Evolutionary conservation across 1,284 basidiomycete species (phyloP).

Genomic region (Cryptococcus depauperatus): DNA sequence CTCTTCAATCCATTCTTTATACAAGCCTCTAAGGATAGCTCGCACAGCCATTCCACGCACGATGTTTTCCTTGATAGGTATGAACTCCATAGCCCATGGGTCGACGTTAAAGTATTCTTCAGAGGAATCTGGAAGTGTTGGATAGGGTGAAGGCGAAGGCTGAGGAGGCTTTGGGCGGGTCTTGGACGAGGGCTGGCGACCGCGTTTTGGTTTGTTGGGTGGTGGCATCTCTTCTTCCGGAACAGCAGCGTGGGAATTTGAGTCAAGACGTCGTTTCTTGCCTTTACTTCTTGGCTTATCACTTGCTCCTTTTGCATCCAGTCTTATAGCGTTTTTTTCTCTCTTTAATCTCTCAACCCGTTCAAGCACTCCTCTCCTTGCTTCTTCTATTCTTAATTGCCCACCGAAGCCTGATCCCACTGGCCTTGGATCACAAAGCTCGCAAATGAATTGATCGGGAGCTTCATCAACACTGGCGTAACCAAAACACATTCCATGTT

Average conservation of each 20-base stretch:
- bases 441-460: slow-evolving; percentile 54
- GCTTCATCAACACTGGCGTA: slow-evolving; percentile 58
- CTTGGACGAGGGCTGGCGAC: background rate
- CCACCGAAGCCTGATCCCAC: slow-evolving; percentile 32
- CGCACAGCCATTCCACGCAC: slow-evolving; percentile 27
- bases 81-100: slow-evolving; percentile 43
- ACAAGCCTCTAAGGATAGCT: slow-evolving; percentile 27
- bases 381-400: slow-evolving; percentile 16
- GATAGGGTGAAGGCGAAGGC: background rate
- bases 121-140: slow-evolving; percentile 15
- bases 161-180: background rate
- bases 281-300: background rate
- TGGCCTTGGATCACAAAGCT: slow-evolving; percentile 38
- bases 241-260: too few relatives aligned
- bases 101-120: slow-evolving; percentile 35
- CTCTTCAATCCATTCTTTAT: slow-evolving; percentile 37
- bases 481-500: slow-evolving; percentile 79
- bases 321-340: slow-evolving; percentile 11
- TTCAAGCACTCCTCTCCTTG: slow-evolving; percentile 9
- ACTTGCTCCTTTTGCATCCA: background rate
- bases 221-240: background rate
- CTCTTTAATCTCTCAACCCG: slow-evolving; percentile 14
- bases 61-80: slow-evolving; percentile 37
- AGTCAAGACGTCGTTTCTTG: background rate
- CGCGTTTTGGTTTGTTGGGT: background rate